These are phyloP conservation scores for Diaporthe batatas DNA, from an alignment of 2,329 filamentous ascomycete species.

Conservation along the genomic window DNA sequence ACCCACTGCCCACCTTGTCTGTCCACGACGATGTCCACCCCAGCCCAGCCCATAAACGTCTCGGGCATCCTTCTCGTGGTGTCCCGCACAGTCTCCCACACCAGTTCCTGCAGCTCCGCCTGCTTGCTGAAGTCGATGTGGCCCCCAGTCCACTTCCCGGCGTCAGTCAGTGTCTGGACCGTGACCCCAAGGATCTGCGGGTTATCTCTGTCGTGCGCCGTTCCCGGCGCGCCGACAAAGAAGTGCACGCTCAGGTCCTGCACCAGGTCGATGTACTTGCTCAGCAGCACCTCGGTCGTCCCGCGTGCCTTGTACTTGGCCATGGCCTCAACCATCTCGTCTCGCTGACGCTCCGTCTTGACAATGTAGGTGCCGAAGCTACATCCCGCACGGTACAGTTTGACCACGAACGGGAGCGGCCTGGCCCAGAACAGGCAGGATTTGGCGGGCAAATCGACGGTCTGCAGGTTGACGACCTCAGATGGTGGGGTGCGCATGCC, in stretches of 20 bases:
- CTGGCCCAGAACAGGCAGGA: slow-evolving; percentile 38
- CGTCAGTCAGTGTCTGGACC: slow-evolving; percentile 44
- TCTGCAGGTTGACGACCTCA: slow-evolving; percentile 39
- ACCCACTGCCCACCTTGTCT: slow-evolving; percentile 43
- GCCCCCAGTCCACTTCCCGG: slow-evolving; percentile 45
- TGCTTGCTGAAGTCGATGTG: slow-evolving; percentile 46
- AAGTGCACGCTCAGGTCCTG: slow-evolving; percentile 46
- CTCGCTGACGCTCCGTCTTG: slow-evolving; percentile 40
- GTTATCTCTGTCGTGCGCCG: slow-evolving; percentile 40
- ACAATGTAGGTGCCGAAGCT: slow-evolving; percentile 46
- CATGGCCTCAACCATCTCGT: slow-evolving; percentile 39
- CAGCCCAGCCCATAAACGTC: slow-evolving; percentile 46
- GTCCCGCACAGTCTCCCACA: slow-evolving; percentile 44
- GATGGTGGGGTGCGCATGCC: slow-evolving; percentile 45
- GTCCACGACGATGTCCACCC: slow-evolving; percentile 46
- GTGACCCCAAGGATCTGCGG: slow-evolving; percentile 45
- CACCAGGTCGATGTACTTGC: slow-evolving; percentile 44
- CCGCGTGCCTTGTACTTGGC: slow-evolving; percentile 42
- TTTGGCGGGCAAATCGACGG: slow-evolving; percentile 24
- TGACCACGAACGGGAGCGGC: slow-evolving; percentile 45
- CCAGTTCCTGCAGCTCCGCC: slow-evolving; percentile 37
- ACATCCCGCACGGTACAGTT: slow-evolving; percentile 46
- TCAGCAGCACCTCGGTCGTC: slow-evolving; percentile 44
- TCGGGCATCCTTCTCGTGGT: slow-evolving; percentile 43
- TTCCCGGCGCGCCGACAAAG: slow-evolving; percentile 43